Base-by-base conservation (phyloP, 2,329 filamentous ascomycete species). In the Emergomyces africanus region DNA sequence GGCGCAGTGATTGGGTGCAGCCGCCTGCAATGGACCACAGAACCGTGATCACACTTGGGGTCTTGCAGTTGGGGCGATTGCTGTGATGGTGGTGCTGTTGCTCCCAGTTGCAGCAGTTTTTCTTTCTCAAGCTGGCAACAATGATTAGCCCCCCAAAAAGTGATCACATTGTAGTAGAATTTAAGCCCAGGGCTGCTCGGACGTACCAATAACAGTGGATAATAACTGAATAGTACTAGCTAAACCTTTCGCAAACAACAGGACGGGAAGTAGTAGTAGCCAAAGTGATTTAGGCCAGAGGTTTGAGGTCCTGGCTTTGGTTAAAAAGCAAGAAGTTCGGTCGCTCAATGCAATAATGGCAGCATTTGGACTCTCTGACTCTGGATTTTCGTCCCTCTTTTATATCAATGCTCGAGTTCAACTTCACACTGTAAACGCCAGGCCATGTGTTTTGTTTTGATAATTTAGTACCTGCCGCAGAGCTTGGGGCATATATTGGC, bases 21-120 rank as follows among this genome's bases (percentile, higher is more conserved):
- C 14, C 30, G 30, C 20, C 35, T 20, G 35, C 46, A 48, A 39
- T 48, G n/a, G 44, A 57, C 35, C 46, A 50, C 42, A 20, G 15
- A 25, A 28, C 57, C 28, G 57, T 58, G 57, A 53, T 58, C 35
- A 58, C 57, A 53, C 57, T 58, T 35, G 28, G 10, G 4, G 46
- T 37, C 46, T 14, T 58, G 57, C 57, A 58, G 57, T 20, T 42
- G 57, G 57, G 35, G 48, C 44, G 42, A 53, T 53, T 48, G 20
- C 10, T 3, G 41, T 23, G 20, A 14, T 6, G 54, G 25, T 46
- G 54, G 42, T 28, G 53, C 35, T 39, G 33, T 23, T 55, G 39
- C 30, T 42, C 53, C 28, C 49, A 51, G 49, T 30, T 20, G 49
- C 49, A 28, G 49, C 49, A 51, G 28, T 25, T 25, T 25, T 50